phyloP scores from a whole-genome alignment of 768 basidiomycete species.

The Holtermanniella nyarrowii region DNA sequence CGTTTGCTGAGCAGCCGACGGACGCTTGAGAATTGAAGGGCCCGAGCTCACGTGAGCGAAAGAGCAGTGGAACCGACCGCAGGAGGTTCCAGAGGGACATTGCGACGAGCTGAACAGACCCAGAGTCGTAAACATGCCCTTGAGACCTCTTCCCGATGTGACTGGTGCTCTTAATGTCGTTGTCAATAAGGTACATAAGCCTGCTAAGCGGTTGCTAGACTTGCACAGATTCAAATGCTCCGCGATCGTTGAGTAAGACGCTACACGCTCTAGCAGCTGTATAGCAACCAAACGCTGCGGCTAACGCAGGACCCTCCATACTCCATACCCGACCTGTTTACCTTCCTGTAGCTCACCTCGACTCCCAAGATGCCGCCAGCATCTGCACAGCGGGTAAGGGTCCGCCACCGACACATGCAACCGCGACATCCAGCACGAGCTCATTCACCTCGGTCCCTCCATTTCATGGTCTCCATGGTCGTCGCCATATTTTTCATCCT shows the following conservation, averaged over 20 bases:
- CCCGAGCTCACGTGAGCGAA: conserved; percentile 19
- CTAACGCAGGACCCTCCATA: too few species aligned
- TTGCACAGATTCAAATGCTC: too few species aligned
- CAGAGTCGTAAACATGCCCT: conserved; percentile 32
- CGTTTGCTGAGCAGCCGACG: too few species aligned
- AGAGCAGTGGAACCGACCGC: conserved; percentile 23
- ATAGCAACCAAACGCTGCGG: too few species aligned
- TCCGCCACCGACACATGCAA: neutral
- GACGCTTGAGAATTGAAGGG: conserved; percentile 2
- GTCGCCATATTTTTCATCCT: neutral
- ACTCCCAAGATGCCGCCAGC: neutral
- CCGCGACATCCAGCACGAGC: neutral
- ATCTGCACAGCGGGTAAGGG: neutral
- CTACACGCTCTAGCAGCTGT: too few species aligned
- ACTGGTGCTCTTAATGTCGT: too few species aligned
- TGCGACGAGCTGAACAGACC: conserved; percentile 14
- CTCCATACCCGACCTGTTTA: too few species aligned
- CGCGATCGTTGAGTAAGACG: too few species aligned
- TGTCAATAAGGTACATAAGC: too few species aligned
- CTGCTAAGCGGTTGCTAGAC: too few species aligned
- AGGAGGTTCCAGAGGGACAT: conserved; percentile 22
- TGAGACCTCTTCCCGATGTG: too few species aligned
- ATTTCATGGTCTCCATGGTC: neutral
- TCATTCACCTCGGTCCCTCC: neutral
- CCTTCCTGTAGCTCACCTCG: too few species aligned